These are phyloP conservation scores for Fimicolochytrium jonesii DNA, from an alignment of 192 early-diverging fungal genomes.

Conservation along the genomic window DNA sequence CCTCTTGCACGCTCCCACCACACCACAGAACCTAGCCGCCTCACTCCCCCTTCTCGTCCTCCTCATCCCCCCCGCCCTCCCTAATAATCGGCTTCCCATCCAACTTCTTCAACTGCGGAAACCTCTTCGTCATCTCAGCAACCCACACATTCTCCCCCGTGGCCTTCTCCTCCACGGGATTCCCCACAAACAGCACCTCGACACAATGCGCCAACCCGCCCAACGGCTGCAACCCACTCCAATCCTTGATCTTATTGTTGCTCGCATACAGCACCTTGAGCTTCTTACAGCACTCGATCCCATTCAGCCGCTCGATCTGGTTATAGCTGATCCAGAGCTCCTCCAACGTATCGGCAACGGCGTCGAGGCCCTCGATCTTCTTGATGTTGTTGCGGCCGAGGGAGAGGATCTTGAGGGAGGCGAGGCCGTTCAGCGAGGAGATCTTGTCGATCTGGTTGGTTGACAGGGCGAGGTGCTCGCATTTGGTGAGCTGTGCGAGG, in stretches of 20 bases:
- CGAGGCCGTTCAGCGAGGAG: conserved; percentile 40
- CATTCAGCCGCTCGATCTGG: conserved; percentile 49
- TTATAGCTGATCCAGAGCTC: conserved; percentile 59
- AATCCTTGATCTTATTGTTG: conserved; percentile 59
- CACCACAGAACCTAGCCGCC: too few species aligned
- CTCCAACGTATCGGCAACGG: conserved; percentile 52
- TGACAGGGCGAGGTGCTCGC: conserved; percentile 48
- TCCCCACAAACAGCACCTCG: conserved; percentile 46
- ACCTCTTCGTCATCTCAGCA: conserved; percentile 47
- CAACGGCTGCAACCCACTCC: conserved; percentile 42
- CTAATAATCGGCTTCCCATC: conserved; percentile 54
- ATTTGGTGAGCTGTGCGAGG: conserved; percentile 36
- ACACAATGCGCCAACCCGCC: conserved; percentile 41
- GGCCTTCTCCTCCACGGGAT: conserved; percentile 55
- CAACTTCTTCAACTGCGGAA: conserved; percentile 43
- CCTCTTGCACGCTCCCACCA: too few species aligned
- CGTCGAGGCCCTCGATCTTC: conserved; percentile 56
- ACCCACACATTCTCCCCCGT: conserved; percentile 53
- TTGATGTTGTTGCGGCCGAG: conserved; percentile 53
- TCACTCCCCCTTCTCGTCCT: conserved; percentile 10
- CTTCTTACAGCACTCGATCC: conserved; percentile 56
- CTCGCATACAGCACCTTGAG: conserved; percentile 53
- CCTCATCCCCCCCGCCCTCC: conserved; percentile 21
- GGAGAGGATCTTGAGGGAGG: conserved; percentile 42
- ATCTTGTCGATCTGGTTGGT: conserved; percentile 58